phyloP scores from a whole-genome alignment of 2,329 filamentous ascomycete genomes.

The Bipolaris oryzae region DNA sequence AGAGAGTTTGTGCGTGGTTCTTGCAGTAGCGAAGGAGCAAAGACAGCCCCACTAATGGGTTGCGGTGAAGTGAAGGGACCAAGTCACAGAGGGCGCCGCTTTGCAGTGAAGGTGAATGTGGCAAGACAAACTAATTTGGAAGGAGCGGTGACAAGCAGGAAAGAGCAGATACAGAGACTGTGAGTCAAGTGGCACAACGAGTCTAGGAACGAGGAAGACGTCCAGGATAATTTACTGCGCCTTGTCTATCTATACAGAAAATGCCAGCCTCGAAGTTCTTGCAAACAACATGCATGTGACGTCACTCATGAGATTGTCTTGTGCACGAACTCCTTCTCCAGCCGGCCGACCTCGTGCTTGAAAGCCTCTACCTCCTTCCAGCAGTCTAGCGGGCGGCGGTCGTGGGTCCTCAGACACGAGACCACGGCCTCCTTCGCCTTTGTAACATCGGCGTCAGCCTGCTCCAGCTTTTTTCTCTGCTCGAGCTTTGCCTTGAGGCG shows the following conservation, averaged over 20 bases:
- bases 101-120: not conserved
- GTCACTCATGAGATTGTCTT: constrained; percentile 65
- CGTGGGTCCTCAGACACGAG: constrained; percentile 80
- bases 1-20: too few species aligned
- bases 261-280: not conserved
- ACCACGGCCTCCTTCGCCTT: constrained; percentile 77
- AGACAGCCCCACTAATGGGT: not conserved
- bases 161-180: not conserved
- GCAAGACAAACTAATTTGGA: not conserved
- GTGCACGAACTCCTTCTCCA: constrained; percentile 89
- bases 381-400: constrained; percentile 88
- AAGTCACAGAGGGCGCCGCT: not conserved
- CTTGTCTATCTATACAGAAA: constrained; percentile 34
- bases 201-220: not conserved
- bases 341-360: constrained; percentile 82
- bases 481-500: constrained; percentile 58
- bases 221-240: constrained; percentile 16
- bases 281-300: not conserved
- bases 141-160: not conserved
- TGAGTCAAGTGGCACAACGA: not conserved
- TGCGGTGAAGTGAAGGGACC: not conserved
- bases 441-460: constrained; percentile 74
- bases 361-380: constrained; percentile 92
- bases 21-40: not conserved
- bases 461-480: constrained; percentile 62